phyloP scores from a whole-genome alignment of 1,139 yeast species.

The Kodamaea alishanica region DNA sequence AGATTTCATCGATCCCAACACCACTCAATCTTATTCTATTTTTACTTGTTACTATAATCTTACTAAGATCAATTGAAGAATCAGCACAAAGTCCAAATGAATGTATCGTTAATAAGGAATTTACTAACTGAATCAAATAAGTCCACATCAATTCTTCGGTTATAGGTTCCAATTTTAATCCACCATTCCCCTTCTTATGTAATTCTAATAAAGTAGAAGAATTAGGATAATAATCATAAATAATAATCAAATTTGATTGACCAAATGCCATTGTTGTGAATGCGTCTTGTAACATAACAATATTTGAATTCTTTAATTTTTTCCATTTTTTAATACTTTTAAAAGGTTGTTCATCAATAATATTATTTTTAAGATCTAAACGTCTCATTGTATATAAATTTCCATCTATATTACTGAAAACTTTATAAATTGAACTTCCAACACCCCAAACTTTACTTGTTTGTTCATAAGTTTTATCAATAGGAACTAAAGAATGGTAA shows the following conservation, averaged over 20 bases:
- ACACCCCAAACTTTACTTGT: constrained; percentile 56
- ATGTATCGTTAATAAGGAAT: constrained; percentile 66
- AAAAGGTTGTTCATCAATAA: constrained; percentile 53
- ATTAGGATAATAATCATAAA: constrained; percentile 64
- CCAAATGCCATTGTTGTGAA: constrained; percentile 88
- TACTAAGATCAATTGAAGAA: constrained; percentile 55
- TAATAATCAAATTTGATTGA: constrained; percentile 42
- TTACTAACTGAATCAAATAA: constrained; percentile 68
- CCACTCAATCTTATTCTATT: constrained; percentile 69
- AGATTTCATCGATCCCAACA: constrained; percentile 69
- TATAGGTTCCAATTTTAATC: constrained; percentile 41
- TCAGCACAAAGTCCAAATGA: constrained; percentile 60
- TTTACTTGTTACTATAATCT: constrained; percentile 68
- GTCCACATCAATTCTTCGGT: constrained; percentile 72
- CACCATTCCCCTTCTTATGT: constrained; percentile 22
- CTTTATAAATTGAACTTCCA: constrained; percentile 69
- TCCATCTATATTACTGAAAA: constrained; percentile 76
- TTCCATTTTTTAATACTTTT: constrained; percentile 42
- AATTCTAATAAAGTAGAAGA: constrained; percentile 54
- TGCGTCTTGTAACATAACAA: constrained; percentile 71
- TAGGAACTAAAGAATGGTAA: constrained; percentile 83
- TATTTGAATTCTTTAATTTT: constrained; percentile 56
- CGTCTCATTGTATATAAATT: constrained; percentile 72
- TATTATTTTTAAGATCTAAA: constrained; percentile 47
- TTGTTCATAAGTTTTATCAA: constrained; percentile 60